Conservation (phyloP, 2,329 filamentous ascomycete species). For the Arthroderma sp. region DNA sequence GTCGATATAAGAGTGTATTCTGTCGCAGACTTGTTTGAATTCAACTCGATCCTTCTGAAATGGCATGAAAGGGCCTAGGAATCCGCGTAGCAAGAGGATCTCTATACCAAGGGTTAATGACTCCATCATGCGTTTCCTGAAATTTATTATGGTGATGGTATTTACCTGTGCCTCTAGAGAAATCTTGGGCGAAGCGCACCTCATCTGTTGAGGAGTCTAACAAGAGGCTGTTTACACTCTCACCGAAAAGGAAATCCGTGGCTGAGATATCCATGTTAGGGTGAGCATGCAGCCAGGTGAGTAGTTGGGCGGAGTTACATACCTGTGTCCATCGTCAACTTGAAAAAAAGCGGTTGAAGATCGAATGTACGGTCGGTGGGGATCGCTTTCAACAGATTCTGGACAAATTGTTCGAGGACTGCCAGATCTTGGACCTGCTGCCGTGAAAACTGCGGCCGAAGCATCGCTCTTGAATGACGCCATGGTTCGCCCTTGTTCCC, state of each 20-base stretch:
- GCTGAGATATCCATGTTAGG: conserved; percentile 35
- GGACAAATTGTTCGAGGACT: conserved; percentile 66
- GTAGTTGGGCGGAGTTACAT: not conserved
- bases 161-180: conserved; percentile 10
- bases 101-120: conserved; percentile 1
- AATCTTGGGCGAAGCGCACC: conserved; percentile 26
- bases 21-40: conserved; percentile 6
- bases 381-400: conserved; percentile 56
- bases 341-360: conserved; percentile 65
- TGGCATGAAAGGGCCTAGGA: conserved; percentile 6
- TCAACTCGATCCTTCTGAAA: conserved; percentile 9
- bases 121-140: too few relatives aligned
- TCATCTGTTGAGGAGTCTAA: conserved; percentile 37
- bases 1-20: conserved; percentile 17
- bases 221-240: conserved; percentile 49
- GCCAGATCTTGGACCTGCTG: conserved; percentile 72
- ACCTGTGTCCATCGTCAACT: conserved; percentile 59
- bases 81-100: conserved; percentile 6
- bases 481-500: conserved; percentile 46
- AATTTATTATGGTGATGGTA: too few relatives aligned
- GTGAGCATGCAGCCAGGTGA: not conserved
- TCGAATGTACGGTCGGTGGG: conserved; percentile 47
- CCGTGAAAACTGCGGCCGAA: conserved; percentile 76
- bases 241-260: conserved; percentile 74
- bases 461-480: conserved; percentile 66